phyloP scores from a whole-genome alignment of 108 stramenopile species.

The Aurantiochytrium sp. region DNA sequence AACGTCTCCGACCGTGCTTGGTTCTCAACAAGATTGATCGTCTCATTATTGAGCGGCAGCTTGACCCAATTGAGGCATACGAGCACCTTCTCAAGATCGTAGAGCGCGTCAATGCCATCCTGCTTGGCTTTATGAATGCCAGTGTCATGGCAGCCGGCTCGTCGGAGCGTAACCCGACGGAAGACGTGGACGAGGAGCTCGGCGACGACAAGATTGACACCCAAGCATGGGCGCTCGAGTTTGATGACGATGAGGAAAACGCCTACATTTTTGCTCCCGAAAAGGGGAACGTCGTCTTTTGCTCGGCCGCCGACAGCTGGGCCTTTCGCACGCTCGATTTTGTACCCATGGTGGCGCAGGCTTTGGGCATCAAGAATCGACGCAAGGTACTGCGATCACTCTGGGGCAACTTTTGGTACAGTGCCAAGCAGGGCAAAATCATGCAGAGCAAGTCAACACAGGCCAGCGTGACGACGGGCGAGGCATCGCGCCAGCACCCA shows the following conservation, averaged over 20 bases:
- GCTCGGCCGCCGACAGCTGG: slow-evolving; percentile 85
- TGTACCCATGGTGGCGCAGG: slow-evolving; percentile 34
- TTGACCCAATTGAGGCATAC: slow-evolving; percentile 76
- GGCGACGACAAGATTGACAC: background rate
- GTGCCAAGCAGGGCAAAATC: slow-evolving; percentile 43
- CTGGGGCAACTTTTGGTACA: slow-evolving; percentile 47
- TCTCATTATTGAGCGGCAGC: slow-evolving; percentile 52
- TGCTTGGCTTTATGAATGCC: slow-evolving; percentile 26
- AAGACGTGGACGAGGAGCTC: background rate
- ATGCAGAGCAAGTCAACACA: background rate
- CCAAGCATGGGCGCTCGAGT: slow-evolving; percentile 25
- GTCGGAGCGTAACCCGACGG: background rate
- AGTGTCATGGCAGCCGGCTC: background rate
- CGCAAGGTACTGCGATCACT: slow-evolving; percentile 23
- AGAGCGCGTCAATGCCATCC: slow-evolving; percentile 81
- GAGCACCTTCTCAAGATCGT: slow-evolving; percentile 71
- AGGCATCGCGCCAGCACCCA: background rate
- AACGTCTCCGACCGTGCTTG: slow-evolving; percentile 75
- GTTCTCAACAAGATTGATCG: slow-evolving; percentile 89
- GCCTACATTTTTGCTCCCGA: slow-evolving; percentile 65
- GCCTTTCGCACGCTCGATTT: slow-evolving; percentile 73
- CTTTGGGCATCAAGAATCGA: slow-evolving; percentile 17
- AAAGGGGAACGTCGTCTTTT: slow-evolving; percentile 88
- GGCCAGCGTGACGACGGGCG: background rate
- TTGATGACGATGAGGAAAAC: slow-evolving; percentile 42